Evolutionary conservation across 192 early-diverging fungal genomes (phyloP).

Genomic region (Rhizophagus sp.): DNA sequence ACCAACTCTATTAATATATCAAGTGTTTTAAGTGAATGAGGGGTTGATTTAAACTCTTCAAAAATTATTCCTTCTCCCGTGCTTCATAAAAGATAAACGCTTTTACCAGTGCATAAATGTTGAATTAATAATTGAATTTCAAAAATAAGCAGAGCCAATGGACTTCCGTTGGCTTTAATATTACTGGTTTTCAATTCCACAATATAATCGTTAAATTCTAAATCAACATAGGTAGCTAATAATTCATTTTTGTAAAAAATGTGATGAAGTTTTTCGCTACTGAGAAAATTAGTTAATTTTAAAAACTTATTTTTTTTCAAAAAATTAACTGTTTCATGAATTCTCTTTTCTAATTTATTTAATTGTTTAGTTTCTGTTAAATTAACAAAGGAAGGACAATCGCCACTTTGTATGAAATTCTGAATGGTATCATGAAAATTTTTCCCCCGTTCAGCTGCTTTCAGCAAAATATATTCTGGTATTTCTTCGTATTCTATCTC

Average conservation of each 20-base stretch:
- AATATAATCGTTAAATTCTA: conserved; percentile 24
- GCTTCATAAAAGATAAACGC: conserved; percentile 25
- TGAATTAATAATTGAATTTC: conserved; percentile 29
- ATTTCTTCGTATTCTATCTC: conserved; percentile 27
- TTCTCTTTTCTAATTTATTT: conserved; percentile 11
- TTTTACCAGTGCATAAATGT: conserved; percentile 29
- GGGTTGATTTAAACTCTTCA: too few relatives aligned
- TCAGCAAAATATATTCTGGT: conserved; percentile 17
- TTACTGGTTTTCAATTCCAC: conserved; percentile 26
- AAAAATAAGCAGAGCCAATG: conserved; percentile 17
- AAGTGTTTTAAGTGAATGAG: too few relatives aligned
- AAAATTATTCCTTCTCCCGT: conserved; percentile 29
- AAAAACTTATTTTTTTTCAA: conserved; percentile 11
- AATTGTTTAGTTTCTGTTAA: neutral
- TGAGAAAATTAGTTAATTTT: neutral
- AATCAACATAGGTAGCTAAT: conserved; percentile 28
- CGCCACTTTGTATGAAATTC: neutral
- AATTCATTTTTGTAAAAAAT: conserved; percentile 27
- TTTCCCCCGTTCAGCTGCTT: conserved; percentile 19
- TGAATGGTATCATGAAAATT: conserved; percentile 25
- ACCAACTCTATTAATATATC: too few relatives aligned
- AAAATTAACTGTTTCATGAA: conserved; percentile 31
- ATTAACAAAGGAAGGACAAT: conserved; percentile 22
- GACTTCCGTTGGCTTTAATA: conserved; percentile 12
- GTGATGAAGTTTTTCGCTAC: conserved; percentile 20